These are phyloP conservation scores for Allomyces macrogynus DNA, from an alignment of 192 early-diverging fungal genomes.

Conservation along the genomic window DNA sequence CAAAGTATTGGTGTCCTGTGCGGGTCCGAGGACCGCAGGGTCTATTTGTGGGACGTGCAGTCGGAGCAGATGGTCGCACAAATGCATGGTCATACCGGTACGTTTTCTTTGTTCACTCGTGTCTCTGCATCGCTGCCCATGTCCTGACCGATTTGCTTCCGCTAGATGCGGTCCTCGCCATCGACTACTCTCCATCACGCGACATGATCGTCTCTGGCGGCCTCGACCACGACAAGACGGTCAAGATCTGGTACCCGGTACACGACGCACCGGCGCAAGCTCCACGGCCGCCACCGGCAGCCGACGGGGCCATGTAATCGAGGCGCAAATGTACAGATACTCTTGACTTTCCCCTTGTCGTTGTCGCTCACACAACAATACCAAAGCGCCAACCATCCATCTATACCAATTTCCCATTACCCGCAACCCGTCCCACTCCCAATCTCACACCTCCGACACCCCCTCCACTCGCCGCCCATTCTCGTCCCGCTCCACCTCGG, in stretches of 20 bases:
- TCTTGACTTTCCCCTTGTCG: no score
- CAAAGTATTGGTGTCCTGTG: slow-evolving; percentile 80
- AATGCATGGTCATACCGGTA: slow-evolving; percentile 78
- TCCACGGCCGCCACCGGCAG: no score
- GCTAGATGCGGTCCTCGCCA: not conserved
- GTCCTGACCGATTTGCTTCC: not conserved
- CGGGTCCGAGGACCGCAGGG: slow-evolving; percentile 76
- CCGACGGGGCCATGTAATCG: no score
- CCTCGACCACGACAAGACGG: not conserved
- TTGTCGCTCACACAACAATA: no score
- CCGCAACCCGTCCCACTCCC: no score
- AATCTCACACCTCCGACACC: no score
- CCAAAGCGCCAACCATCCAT: no score
- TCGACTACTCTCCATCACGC: not conserved
- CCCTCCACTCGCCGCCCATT: no score
- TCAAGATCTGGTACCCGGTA: not conserved
- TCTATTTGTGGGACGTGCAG: slow-evolving; percentile 97
- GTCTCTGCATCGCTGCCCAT: not conserved
- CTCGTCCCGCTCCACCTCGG: no score
- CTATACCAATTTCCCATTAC: no score
- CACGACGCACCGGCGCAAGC: not conserved
- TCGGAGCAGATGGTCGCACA: slow-evolving; percentile 83
- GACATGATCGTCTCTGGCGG: not conserved
- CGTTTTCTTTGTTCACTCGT: not conserved
- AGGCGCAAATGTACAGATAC: no score